Conservation (phyloP, 345 rosid species). For the Hibiscus syriacus region DNA sequence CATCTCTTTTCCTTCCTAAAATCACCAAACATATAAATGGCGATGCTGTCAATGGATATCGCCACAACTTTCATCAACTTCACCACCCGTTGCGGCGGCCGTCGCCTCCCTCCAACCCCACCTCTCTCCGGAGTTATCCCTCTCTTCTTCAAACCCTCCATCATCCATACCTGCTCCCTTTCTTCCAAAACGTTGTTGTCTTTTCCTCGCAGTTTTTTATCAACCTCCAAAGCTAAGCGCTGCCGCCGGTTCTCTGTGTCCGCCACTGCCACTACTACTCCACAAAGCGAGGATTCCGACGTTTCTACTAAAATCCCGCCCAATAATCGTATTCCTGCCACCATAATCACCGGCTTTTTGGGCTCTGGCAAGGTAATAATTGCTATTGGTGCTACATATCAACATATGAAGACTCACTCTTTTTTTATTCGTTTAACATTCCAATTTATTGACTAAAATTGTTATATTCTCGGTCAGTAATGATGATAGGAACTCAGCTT, state of each 20-base stretch:
- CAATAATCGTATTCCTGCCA: conserved; percentile 85
- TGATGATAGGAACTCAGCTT: no score
- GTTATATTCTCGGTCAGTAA: background rate
- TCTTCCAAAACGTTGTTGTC: conserved; percentile 25
- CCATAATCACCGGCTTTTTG: conserved; percentile 85
- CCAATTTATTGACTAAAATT: background rate
- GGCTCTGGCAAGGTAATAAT: conserved; percentile 81
- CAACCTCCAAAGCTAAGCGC: conserved; percentile 15
- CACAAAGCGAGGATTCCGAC: conserved; percentile 53
- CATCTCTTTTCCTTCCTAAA: no score
- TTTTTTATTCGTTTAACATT: background rate
- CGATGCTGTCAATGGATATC: conserved; percentile 45
- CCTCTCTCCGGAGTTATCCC: no score
- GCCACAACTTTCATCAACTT: conserved; percentile 57
- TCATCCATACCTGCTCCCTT: conserved; percentile 13
- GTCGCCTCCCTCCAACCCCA: conserved; percentile 13
- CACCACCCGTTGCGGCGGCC: conserved; percentile 35
- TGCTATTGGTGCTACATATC: no score
- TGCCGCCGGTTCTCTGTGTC: conserved; percentile 41
- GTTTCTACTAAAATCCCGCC: conserved; percentile 62
- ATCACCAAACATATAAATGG: conserved; percentile 31
- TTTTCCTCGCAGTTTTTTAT: conserved; percentile 14
- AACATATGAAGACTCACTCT: no score
- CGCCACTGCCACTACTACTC: conserved; percentile 44
- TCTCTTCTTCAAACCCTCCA: conserved; percentile 15